A percentile compares a stretch with the other conserved stretches of the same genome.
Conservation (phyloP, 495 filamentous ascomycete species). For the Aspergillus bertholletiae region DNA sequence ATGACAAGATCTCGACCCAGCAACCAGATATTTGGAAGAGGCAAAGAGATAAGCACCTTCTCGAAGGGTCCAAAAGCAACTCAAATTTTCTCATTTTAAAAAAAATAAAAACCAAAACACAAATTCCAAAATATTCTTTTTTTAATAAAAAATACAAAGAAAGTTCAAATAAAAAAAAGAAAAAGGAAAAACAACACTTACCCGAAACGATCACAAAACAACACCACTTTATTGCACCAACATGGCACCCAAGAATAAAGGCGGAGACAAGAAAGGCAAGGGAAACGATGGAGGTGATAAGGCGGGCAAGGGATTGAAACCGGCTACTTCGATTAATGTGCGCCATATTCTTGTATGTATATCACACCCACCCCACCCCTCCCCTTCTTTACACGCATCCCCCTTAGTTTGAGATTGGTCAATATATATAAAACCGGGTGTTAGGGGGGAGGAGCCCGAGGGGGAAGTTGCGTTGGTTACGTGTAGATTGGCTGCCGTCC, state of each 20-base stretch:
- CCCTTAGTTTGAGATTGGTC: neutral
- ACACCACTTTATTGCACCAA: constrained; percentile 5
- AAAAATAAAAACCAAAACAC: too few species aligned
- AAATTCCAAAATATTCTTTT: too few species aligned
- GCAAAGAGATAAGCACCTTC: neutral
- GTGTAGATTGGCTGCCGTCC: too few species aligned
- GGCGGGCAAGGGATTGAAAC: constrained; percentile 57
- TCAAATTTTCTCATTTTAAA: too few species aligned
- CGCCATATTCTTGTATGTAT: constrained; percentile 76
- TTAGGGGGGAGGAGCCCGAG: too few species aligned
- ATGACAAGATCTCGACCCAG: neutral
- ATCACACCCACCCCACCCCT: neutral
- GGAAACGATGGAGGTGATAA: constrained; percentile 47
- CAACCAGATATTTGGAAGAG: neutral
- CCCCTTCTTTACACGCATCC: neutral
- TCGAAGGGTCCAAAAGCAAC: neutral
- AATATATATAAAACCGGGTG: constrained; percentile 1
- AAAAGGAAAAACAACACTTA: neutral
- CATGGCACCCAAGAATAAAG: constrained; percentile 55
- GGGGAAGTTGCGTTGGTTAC: too few species aligned
- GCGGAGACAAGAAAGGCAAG: constrained; percentile 45
- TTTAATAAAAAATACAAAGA: neutral
- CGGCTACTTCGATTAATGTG: constrained; percentile 77
- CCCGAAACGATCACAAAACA: neutral
- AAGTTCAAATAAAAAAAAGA: neutral